Evolutionary conservation across 805 yeast species (phyloP).

Genomic region (Torulaspora delbrueckii): DNA sequence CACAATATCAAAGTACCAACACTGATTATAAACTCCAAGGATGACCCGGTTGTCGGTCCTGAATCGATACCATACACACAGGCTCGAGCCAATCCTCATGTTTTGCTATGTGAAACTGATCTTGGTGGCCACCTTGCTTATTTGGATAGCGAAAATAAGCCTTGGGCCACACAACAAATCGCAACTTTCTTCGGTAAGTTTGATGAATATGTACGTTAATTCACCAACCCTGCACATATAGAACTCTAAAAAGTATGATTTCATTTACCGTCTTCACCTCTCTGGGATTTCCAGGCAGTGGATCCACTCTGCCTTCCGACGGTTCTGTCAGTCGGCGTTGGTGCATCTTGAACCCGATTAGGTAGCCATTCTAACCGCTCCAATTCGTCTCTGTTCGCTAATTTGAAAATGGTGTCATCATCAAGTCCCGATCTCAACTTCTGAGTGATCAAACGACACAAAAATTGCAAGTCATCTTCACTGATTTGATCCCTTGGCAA

Average conservation of each 20-base stretch:
- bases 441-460: slow-evolving; percentile 38
- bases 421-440: slow-evolving; percentile 30
- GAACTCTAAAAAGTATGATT: background rate
- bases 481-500: slow-evolving; percentile 45
- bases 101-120: slow-evolving; percentile 52
- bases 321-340: slow-evolving; percentile 7
- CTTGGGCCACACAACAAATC: slow-evolving; percentile 46
- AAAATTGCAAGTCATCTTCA: slow-evolving; percentile 37
- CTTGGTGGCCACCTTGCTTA: slow-evolving; percentile 70
- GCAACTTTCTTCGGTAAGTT: slow-evolving; percentile 40
- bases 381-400: slow-evolving; percentile 30
- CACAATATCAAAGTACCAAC: slow-evolving; percentile 56
- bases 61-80: slow-evolving; percentile 48
- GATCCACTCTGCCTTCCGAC: slow-evolving; percentile 66
- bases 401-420: slow-evolving; percentile 37
- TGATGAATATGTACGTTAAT: slow-evolving; percentile 28
- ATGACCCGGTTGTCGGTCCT: slow-evolving; percentile 58
- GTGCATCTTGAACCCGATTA: background rate
- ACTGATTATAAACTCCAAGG: slow-evolving; percentile 53
- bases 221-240: background rate
- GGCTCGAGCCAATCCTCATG: slow-evolving; percentile 51
- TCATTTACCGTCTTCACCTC: slow-evolving; percentile 70
- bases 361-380: slow-evolving; percentile 34
- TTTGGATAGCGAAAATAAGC: slow-evolving; percentile 40
- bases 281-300: slow-evolving; percentile 62